Base-by-base conservation (phyloP, 805 yeast genomes). In the Ascoidea asiatica region DNA sequence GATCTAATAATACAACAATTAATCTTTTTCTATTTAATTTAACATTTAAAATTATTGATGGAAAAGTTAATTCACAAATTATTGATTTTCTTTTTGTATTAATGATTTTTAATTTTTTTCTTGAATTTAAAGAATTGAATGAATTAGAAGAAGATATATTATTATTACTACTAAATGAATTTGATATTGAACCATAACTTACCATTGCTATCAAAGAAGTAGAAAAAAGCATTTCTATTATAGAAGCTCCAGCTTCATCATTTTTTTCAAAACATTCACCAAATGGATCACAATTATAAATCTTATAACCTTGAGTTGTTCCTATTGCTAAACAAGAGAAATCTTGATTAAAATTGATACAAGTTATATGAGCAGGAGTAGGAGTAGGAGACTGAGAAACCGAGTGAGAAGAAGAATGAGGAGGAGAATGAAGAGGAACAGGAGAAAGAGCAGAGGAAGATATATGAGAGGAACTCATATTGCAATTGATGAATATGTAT, bases 1-100 rank as follows among this genome's bases (percentile, higher is more conserved):
- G 95, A 48, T 86, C 90, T 42, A 76, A 69, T 44, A 90, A 65
- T 5, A 84, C 76, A 17, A 89, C 92, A 29, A 86, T 71, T 51
- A 90, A 69, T 40, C 97, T 66, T 53, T 83, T 81, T 39, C 97
- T 71, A 61, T 90, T 92, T 63, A 90, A 71, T 52, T 76, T 77
- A 33, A 90, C 81, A 43, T 75, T 76, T 21, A 81, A 64, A 2
- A 90, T 79, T 5, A 78, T 66, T 4, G 86, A 75, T 1, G 95
- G 90, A 60, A 88, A 92, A 0, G 90, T 76, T 52, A 90, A 66
- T 56, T 90, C 97, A 62, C 97, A 90, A 18, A 90, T 87, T 2
- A 74, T 69, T 1, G 79, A 63, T 48, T 74, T 73, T 44, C 89
- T 71, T 58, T 82, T 81, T 2, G 86, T 80, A 60, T 83, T 83